Percentiles rank a stretch among this genome's conserved stretches.
phyloP scores from a whole-genome alignment of 2,329 filamentous ascomycete species.

The Sporothrix brunneoviolacea region DNA sequence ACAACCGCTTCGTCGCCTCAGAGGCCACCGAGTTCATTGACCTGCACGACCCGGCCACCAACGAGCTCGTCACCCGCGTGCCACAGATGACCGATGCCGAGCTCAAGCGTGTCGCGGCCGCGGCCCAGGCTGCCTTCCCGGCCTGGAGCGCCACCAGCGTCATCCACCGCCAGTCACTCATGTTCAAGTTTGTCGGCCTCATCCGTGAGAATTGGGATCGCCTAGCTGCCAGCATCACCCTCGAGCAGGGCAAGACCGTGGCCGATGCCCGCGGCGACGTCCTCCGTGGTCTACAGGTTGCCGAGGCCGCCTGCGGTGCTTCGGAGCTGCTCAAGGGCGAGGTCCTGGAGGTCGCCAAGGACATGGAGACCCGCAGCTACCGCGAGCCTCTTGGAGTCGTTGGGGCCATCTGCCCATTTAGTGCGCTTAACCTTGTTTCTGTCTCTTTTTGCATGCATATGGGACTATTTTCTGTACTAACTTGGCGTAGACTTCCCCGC shows the following conservation, averaged over 20 bases:
- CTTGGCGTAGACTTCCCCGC: conserved; percentile 65
- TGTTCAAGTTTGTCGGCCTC: conserved; percentile 77
- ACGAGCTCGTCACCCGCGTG: conserved; percentile 76
- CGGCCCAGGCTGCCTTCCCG: conserved; percentile 68
- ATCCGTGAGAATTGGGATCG: conserved; percentile 82
- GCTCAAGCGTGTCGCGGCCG: conserved; percentile 67
- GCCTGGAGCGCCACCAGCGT: conserved; percentile 67
- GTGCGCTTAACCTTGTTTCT: conserved; percentile 39
- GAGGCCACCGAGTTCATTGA: conserved; percentile 67
- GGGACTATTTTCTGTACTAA: neutral
- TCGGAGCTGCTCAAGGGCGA: conserved; percentile 78
- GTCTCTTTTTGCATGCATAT: conserved; percentile 15
- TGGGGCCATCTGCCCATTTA: conserved; percentile 82
- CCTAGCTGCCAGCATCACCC: conserved; percentile 74
- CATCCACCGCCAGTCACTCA: conserved; percentile 71
- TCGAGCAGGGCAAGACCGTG: conserved; percentile 86
- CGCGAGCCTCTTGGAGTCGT: conserved; percentile 74
- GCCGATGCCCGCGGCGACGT: conserved; percentile 78
- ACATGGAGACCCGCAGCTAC: conserved; percentile 83
- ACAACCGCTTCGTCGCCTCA: conserved; percentile 71
- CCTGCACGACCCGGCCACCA: conserved; percentile 75
- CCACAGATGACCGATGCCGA: conserved; percentile 75
- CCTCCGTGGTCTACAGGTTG: conserved; percentile 74
- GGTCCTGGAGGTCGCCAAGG: conserved; percentile 77
- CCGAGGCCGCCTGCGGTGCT: conserved; percentile 73